Evolutionary conservation across 345 rosid species (phyloP), one percentile per base, ranked within the genome.

Genomic region (Alliaria petiolata): DNA sequence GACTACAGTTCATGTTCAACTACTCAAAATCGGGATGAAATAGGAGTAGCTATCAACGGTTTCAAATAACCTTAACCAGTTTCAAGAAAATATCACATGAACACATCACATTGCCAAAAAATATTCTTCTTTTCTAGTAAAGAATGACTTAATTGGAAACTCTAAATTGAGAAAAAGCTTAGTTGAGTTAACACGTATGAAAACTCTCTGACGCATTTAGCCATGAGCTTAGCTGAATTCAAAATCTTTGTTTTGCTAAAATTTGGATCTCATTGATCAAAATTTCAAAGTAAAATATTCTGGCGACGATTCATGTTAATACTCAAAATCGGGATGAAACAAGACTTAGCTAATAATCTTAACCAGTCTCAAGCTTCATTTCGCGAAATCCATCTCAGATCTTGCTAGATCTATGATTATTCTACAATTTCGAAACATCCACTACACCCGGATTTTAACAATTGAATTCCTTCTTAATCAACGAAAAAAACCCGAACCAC

Each of bases 391-490:
- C 45, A 63, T 49, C 38, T 36, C 57, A 16, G 30, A 56, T 68
- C 28, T 17, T 47, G 17, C 30, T 42, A 78, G 81, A 79, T 79
- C 86, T 81, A 51, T 30, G 61, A 62, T 51, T 56, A 36, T 39
- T 66, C 8, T 14, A 30, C 65, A 4, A 72, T 75, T 60, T 69
- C 53, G 36, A 50, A 15, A 70, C 40, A 59, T n/a, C 40, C 14
- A 44, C 15, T 5, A 38, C 44, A 79, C 15, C 1, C 79, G 44
- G n/a, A 65, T 38, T 60, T 7, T 12, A 58, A 19, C 69, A 52
- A 53, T 13, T 38, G 34, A 62, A 62, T 14, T 30, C 16, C 11
- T 4, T 60, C 35, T 16, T 14, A 72, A 75, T 69, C 31, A 69
- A 3, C 26, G 2, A n/a, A 39, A 38, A 66, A 70, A 22, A n/a